Base-by-base conservation (phyloP, 2,329 filamentous ascomycete species). In the Alternaria infectoria region DNA sequence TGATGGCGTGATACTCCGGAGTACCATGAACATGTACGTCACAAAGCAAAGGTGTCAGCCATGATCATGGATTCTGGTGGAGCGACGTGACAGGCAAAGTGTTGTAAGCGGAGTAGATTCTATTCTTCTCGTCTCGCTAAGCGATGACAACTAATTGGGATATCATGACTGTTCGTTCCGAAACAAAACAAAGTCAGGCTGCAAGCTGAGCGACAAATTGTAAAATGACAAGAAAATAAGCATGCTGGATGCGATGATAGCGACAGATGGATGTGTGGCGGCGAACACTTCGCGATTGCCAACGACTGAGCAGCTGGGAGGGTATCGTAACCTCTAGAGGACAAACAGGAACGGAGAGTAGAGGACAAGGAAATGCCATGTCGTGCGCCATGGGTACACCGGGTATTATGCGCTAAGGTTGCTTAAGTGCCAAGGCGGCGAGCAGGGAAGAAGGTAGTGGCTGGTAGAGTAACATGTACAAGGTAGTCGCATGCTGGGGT, bases 231-330 rank as follows among this genome's bases (percentile, higher is more conserved):
- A 60, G 28, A 60, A 23, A 49, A 40, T 55, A 62, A 61, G 64
- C 61, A 62, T 66, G 21, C 64, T 64, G 62, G 66, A 69, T 69
- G 67, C 62, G 40, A 47, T 43, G 65, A 69, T 61, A 63, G 61
- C 61, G 65, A 70, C 65, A 67, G 67, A 60, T 50, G 30, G 47
- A 25, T 47, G 15, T 17, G 57, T 59, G 61, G 63, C 63, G 52
- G 63, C 63, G 63, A 65, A 65, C 63, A 65, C 63, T 65, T 65
- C 63, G 63, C 63, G 15, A 50, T 26, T 46, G 43, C 61, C 47
- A 59, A 57, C 46, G 47, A 54, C 17, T 17, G 49, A 40, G 26
- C 28, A 52, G 30, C 19, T 43, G 28, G n/a, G 50, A 56, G 62
- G 62, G 54, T 65, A 62, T 65, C 62, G 46, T 65, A 44, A 65